Conservation (phyloP, 2,329 filamentous ascomycete genomes). For the Coleophoma eucalyptorum region DNA sequence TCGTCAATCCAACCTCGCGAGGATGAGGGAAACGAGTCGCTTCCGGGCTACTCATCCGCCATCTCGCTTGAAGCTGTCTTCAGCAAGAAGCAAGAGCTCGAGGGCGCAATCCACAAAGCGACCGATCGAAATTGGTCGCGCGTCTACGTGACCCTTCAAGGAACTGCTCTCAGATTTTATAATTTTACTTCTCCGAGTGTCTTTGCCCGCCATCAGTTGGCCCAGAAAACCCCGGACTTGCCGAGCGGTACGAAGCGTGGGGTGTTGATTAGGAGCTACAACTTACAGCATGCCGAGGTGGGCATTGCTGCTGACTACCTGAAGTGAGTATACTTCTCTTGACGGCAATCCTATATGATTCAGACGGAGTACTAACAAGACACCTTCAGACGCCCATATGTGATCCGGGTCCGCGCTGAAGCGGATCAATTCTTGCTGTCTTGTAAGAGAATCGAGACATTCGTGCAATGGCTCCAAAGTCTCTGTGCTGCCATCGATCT, state of each 20-base stretch:
- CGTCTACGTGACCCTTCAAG: conserved; percentile 60
- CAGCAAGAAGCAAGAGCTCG: conserved; percentile 62
- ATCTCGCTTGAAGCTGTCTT: conserved; percentile 55
- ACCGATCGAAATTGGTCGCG: conserved; percentile 61
- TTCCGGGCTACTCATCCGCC: conserved; percentile 55
- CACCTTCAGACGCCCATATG: conserved; percentile 52
- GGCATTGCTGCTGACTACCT: conserved; percentile 70
- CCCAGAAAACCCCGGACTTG: conserved; percentile 45
- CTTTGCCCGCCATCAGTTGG: conserved; percentile 42
- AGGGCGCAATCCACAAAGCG: conserved; percentile 59
- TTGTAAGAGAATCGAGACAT: conserved; percentile 59
- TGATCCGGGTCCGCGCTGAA: conserved; percentile 69
- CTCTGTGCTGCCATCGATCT: conserved; percentile 73
- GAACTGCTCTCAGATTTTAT: conserved; percentile 65
- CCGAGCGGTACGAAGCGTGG: conserved; percentile 49
- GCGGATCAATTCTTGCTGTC: conserved; percentile 71
- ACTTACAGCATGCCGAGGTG: conserved; percentile 70
- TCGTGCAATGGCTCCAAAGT: conserved; percentile 65
- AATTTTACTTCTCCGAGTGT: conserved; percentile 55
- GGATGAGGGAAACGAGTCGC: conserved; percentile 37
- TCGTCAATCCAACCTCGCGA: conserved; percentile 27
- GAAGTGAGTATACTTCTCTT: conserved; percentile 45
- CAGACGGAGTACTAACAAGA: background rate
- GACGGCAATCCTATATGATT: background rate
- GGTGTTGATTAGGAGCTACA: conserved; percentile 62